Base-by-base conservation (phyloP, 1,284 basidiomycete genomes). In the Cystobasidium pallidum region DNA sequence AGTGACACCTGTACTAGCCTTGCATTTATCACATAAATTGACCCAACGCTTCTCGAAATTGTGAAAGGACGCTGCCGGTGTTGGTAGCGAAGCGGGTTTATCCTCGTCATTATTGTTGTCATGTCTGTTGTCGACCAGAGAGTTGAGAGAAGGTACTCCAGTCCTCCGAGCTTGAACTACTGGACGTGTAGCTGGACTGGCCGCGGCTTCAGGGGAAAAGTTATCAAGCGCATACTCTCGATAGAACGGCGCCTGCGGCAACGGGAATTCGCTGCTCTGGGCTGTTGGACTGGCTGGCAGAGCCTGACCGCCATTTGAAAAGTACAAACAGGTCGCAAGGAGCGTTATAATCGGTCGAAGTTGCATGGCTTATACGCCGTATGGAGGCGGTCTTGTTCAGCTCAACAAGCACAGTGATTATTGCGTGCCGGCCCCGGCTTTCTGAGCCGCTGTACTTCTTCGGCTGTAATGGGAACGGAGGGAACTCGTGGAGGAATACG, bases 1-100 rank as follows among this genome's bases (percentile, higher is more conserved):
- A 26, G 59, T 63, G 6, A 63, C 59, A 26, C 59, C 59, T 3
- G 59, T 63, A 26, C 59, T 63, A 1, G 39, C 10, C 26, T 63
- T 47, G 26, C 59, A 63, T 2, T 41, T 41, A 28, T 63, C 32
- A 41, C 59, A 63, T 19, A 63, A 24, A 28, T 63, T 32, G 10
- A 63, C 59, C 59, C 59, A 63, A 21, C 59, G 59, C 26, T 45
- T 41, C 8, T 26, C 13, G 26, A 21, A 24, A 13, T 63, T 15
- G 15, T 63, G 41, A 6, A 63, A 32, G 3, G 4, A 2, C n/a
- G 11, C 15, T 17, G 6, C 59, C 26, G 39, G 43, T 17, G 43
- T 45, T 21, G 13, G 36, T 30, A 63, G 36, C 15, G 32, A n/a
- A 13, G 36, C 41, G 21, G 3, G 17, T 34, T 41, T 39, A 11